Conservation (phyloP, 768 basidiomycete species). For the Boletellus sp. region DNA sequence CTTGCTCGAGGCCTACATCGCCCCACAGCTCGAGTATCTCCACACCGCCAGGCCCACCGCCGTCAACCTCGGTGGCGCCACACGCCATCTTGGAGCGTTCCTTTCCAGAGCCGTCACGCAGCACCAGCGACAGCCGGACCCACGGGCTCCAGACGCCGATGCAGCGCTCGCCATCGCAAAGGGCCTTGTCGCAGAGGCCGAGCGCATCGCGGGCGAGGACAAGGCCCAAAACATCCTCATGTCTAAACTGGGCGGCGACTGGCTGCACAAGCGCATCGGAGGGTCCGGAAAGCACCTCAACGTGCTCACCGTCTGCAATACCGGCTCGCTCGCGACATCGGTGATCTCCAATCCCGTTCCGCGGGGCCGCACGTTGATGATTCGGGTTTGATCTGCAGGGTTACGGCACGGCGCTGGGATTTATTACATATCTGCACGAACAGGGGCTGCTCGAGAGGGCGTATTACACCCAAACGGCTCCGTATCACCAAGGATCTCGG, state of each 20-base stretch:
- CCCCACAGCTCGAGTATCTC: slow-evolving; percentile 63
- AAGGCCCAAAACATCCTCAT: slow-evolving; percentile 82
- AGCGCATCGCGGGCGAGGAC: slow-evolving; percentile 80
- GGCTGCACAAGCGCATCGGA: slow-evolving; percentile 53
- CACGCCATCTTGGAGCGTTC: slow-evolving; percentile 57
- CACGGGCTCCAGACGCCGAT: slow-evolving; percentile 23
- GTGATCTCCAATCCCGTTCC: slow-evolving; percentile 35
- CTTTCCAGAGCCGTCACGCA: slow-evolving; percentile 30
- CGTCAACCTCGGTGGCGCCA: slow-evolving; percentile 89
- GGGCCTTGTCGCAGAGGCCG: slow-evolving; percentile 67
- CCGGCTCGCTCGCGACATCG: slow-evolving; percentile 93
- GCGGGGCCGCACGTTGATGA: neutral
- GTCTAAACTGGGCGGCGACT: slow-evolving; percentile 81
- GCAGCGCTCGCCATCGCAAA: slow-evolving; percentile 47
- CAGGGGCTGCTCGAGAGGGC: slow-evolving; percentile 73
- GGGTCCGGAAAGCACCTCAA: slow-evolving; percentile 53
- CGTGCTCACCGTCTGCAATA: slow-evolving; percentile 93
- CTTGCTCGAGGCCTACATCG: slow-evolving; percentile 52
- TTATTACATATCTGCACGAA: slow-evolving; percentile 88
- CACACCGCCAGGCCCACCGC: slow-evolving; percentile 92
- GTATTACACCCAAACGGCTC: slow-evolving; percentile 91
- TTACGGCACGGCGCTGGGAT: slow-evolving; percentile 91
- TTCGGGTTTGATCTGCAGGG: slow-evolving; percentile 51
- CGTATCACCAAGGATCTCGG: slow-evolving; percentile 92
- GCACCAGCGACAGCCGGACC: slow-evolving; percentile 15